Base-by-base conservation (phyloP, 1,284 basidiomycete genomes). In the Anthracocystis panici-leucophaei region DNA sequence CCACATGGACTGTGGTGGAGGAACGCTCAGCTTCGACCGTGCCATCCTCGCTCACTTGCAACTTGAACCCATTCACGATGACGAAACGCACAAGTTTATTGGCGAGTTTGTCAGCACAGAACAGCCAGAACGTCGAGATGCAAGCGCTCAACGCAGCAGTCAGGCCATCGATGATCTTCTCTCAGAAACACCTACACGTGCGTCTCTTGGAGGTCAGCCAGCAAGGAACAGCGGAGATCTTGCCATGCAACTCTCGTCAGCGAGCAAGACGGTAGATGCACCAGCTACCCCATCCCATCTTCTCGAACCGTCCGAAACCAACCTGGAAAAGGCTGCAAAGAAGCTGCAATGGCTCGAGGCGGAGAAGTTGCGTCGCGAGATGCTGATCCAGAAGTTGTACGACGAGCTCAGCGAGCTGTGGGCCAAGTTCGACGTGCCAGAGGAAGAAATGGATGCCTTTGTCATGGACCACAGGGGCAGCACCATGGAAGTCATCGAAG, bases 401-500 rank as follows among this genome's bases (percentile, higher is more conserved):
- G 83, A 85, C 57, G 82, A 85, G 63, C 73, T 85, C 23, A 76
- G 72, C 55, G 76, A 77, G 65, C 73, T 85, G n/a, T 85, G 83
- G 83, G 72, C 70, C 62, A 72, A 78, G 11, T 84, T 83, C 41
- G 82, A 82, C 40, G 83, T 83, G n/a, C 75, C 76, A 6, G 80
- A 83, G 49, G 77, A 75, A 20, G 83, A 82, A 57, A 82, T 84
- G 79, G 83, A 84, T 20, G 80, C 75, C 2, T 85, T 85, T 48
- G 83, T 85, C 42, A 72, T 78, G 62, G 78, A 77, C 27, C 77
- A 85, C 65, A 87, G 91, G 44, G 94, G 94, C 1, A 91, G 90
- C 75, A 94, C 92, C 10, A 90, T 91, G 52, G 89, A 89, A 11
- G 90, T 90, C 7, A 89, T 95, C 21, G 87, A 87, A 60, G 90